Base-by-base conservation (phyloP, 2,329 filamentous ascomycete species). In the Ascochyta viciae-villosae region DNA sequence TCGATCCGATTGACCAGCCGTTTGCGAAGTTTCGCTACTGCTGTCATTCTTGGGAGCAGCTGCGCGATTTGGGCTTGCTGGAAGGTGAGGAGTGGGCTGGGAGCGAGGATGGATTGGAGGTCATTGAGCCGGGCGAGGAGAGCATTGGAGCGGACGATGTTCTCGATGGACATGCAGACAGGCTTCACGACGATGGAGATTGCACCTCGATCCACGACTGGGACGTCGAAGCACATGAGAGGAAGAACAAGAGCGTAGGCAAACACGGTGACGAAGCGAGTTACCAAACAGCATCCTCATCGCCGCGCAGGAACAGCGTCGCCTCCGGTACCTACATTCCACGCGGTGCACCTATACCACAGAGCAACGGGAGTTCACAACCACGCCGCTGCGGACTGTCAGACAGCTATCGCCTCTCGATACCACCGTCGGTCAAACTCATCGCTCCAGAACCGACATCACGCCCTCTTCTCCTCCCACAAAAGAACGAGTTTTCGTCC, bases 1-100 rank as follows among this genome's bases (percentile, higher is more conserved):
- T 82, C 19, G 81, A 84, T 64, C 74, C 80, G 1, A 48, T 78
- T 6, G 79, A 83, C 59, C 64, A 74, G 60, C 82, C 82, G 2
- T 82, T 80, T 56, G 80, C 73, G 4, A 78, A 68, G 1, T 81
- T 83, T 57, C 68, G 74, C 26, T 81, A 74, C 60, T 70, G 72
- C 42, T 77, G 74, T 50, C 71, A 73, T 22, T 72, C 71, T 0
- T 67, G 64, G 65, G 63, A 66, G 3, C 70, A 72, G 56, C 45
- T 73, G 26, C 46, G 51, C 33, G 50, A 67, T 8, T 41, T 73
- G n/a, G 68, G 65, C 0, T 12, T 73, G 24, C 52, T 68, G 22
- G 57, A 63, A 1, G 39, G 58, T n/a, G 60, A 65, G 3, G 33
- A 43, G 6, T 51, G 50, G 6, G 42, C 41, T 2, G 50, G 53